phyloP scores from a whole-genome alignment of 1,284 basidiomycete species.

The Leccinum pallidistipes region DNA sequence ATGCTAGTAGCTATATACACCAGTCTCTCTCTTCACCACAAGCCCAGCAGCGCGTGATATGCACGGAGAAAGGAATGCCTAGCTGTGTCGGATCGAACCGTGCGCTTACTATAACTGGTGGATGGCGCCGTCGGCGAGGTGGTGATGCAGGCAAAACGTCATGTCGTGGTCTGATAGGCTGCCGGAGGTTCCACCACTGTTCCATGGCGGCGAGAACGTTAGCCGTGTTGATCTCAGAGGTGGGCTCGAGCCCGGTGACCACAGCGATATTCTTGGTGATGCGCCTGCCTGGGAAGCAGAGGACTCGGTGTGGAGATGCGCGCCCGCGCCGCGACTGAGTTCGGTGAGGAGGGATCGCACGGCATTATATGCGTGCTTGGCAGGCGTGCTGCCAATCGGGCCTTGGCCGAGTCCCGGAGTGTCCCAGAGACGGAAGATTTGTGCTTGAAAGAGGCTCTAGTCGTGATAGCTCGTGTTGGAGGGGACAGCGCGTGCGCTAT shows the following conservation, averaged over 20 bases:
- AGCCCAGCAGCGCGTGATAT: too few relatives aligned
- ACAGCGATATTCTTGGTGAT: conserved; percentile 22
- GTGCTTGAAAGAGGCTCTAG: conserved; percentile 17
- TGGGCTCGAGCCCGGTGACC: conserved; percentile 25
- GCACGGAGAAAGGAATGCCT: too few relatives aligned
- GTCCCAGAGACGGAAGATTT: conserved; percentile 32
- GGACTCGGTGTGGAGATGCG: conserved; percentile 24
- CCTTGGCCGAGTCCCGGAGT: conserved; percentile 29
- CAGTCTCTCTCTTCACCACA: too few relatives aligned
- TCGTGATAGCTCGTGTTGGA: conserved; percentile 25
- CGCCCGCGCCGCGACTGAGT: conserved; percentile 18
- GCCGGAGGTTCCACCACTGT: conserved; percentile 20
- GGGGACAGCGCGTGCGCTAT: conserved; percentile 22
- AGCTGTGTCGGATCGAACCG: too few relatives aligned
- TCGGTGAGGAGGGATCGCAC: conserved; percentile 28
- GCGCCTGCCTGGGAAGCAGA: conserved; percentile 25
- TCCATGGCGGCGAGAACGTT: conserved; percentile 21
- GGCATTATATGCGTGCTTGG: conserved; percentile 18
- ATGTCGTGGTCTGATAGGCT: conserved; percentile 15
- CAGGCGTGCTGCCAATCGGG: conserved; percentile 14
- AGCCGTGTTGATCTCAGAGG: not conserved
- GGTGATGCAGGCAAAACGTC: conserved; percentile 25
- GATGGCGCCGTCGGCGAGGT: conserved; percentile 20
- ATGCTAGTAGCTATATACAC: too few relatives aligned
- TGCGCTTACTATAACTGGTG: not conserved